Evolutionary conservation across 2,329 filamentous ascomycete species (phyloP).

Genomic region (Monosporascus ibericus): DNA sequence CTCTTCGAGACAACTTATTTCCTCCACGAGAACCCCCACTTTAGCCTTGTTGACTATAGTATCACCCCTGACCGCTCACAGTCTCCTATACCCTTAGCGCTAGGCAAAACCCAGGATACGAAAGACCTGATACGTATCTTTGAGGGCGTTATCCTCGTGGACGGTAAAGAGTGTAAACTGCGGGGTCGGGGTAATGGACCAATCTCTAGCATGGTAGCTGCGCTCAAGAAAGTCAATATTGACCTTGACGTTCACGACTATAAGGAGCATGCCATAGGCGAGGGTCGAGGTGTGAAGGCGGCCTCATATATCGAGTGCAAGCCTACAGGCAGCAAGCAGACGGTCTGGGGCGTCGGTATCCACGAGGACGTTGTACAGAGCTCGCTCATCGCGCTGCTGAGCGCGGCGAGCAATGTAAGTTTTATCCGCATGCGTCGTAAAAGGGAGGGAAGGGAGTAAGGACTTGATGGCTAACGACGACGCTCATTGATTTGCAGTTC

Average conservation of each 20-base stretch:
- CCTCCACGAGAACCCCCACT: slow-evolving; percentile 75
- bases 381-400: slow-evolving; percentile 77
- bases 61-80: slow-evolving; percentile 77
- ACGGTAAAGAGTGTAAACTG: slow-evolving; percentile 72
- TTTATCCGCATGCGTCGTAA: no score
- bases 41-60: slow-evolving; percentile 84
- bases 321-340: slow-evolving; percentile 57
- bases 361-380: slow-evolving; percentile 91
- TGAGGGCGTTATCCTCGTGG: slow-evolving; percentile 75
- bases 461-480: not conserved
- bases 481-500: slow-evolving; percentile 48
- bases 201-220: slow-evolving; percentile 81
- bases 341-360: slow-evolving; percentile 86
- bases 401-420: slow-evolving; percentile 72
- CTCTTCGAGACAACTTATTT: slow-evolving; percentile 90
- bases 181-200: slow-evolving; percentile 82
- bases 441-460: slow-evolving; percentile 33
- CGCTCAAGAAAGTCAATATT: slow-evolving; percentile 71
- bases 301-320: slow-evolving; percentile 92
- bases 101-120: slow-evolving; percentile 69
- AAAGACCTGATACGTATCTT: slow-evolving; percentile 77
- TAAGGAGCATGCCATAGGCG: slow-evolving; percentile 90
- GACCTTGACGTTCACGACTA: slow-evolving; percentile 90
- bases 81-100: slow-evolving; percentile 62
- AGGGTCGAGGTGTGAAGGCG: slow-evolving; percentile 79